These are phyloP conservation scores for Kodamaea derodonti DNA, from an alignment of 1,139 yeast species.

Conservation along the genomic window DNA sequence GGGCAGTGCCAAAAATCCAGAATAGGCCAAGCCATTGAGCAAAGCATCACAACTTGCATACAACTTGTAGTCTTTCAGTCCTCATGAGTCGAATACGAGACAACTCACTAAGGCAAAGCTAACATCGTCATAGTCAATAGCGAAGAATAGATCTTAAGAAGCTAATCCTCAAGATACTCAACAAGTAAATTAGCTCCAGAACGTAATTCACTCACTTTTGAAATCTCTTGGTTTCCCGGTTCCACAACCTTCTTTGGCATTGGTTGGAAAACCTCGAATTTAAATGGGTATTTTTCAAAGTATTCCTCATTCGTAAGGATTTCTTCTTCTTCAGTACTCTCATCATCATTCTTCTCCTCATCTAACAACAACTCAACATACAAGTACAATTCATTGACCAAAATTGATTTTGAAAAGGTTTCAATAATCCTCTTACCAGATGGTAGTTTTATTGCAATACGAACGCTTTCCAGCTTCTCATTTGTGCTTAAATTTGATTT, in stretches of 20 bases:
- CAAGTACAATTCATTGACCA: constrained; percentile 61
- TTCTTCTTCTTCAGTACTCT: constrained; percentile 9
- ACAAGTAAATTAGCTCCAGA: constrained; percentile 41
- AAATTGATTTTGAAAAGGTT: constrained; percentile 44
- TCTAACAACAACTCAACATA: constrained; percentile 49
- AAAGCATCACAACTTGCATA: no score
- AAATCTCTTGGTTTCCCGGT: constrained; percentile 14
- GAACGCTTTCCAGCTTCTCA: constrained; percentile 6
- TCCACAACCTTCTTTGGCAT: constrained; percentile 37
- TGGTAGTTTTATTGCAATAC: constrained; percentile 41
- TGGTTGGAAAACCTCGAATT: constrained; percentile 42
- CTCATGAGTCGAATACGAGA: no score
- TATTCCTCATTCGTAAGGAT: constrained; percentile 17
- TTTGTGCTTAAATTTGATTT: constrained; percentile 1
- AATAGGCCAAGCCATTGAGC: no score
- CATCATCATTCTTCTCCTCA: constrained; percentile 4
- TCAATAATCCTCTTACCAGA: constrained; percentile 62
- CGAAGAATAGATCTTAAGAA: no score
- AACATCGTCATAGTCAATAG: no score
- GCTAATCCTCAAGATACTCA: constrained; percentile 26
- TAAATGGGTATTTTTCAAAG: constrained; percentile 23
- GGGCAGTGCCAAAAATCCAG: no score
- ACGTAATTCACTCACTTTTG: constrained; percentile 25
- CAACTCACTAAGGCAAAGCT: no score
- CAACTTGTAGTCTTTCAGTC: no score